Evolutionary conservation across 2,329 filamentous ascomycete species (phyloP), one percentile per base, ranked within the genome.

Genomic region (Aspergillus tamarii): DNA sequence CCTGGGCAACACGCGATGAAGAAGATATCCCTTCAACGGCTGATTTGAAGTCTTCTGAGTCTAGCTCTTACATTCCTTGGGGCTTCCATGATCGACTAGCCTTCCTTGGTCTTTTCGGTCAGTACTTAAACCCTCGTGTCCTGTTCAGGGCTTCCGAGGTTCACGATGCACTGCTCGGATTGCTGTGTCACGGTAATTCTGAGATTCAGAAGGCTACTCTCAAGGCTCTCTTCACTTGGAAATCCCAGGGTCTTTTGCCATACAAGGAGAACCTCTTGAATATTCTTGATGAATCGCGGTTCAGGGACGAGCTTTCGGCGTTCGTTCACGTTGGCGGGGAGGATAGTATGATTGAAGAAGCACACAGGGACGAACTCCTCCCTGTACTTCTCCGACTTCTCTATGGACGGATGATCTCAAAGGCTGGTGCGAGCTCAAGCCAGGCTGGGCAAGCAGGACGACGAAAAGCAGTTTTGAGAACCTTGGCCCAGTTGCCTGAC

Each of bases 291-390:
- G 95, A 98, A 66, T 89, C 91, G 28, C 87, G 92, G 56, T 97
- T 98, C 80, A 92, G 93, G 73, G 95, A 98, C 72, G 94, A 98
- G 75, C 85, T 99, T n/a, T 90, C 93, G 0, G 88, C 95, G 5
- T 91, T 99, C 67, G 85, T 99, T 59, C 90, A 93, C 72, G 87
- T 90, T 19, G 89, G 91, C 21, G 74, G 80, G 28, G 81, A 87
- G 45, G 82, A 86, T 64, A 88, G 88, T 62, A 80, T 89, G 60
- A 90, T 97, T 67, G 88, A 89, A 68, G 82, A 88, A 8, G 87
- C 90, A 57, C 93, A 99, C 73, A 88, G 91, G 10, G 73, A 81
- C 4, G 86, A 88, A 53, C 79, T 97, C 41, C 92, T 98, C 84
- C 94, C 95, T 1, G 87, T 99, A 6, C 83, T 99, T 30, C 85